These are phyloP conservation scores for Erigeron canadensis DNA, from an alignment of 129 eudicot genomes.

Conservation along the genomic window DNA sequence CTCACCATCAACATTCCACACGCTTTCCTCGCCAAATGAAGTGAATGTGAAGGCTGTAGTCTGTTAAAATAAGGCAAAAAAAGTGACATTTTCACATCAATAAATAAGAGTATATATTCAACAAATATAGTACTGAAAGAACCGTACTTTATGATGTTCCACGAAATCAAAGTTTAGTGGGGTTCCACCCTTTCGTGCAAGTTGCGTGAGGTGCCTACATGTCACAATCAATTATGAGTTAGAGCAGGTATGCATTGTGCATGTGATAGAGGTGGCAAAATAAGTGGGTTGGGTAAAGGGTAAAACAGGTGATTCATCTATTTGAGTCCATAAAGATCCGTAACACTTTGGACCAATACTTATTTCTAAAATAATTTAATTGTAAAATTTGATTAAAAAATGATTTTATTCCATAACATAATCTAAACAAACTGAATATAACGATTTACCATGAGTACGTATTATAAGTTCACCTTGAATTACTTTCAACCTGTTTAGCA, in stretches of 20 bases:
- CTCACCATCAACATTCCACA: conserved; percentile 99
- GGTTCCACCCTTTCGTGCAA: conserved; percentile 74
- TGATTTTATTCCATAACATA: too few species aligned
- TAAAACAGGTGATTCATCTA: too few species aligned
- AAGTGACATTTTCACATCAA: background rate
- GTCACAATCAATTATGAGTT: conserved; percentile 16
- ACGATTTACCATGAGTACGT: too few species aligned
- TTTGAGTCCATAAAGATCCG: too few species aligned
- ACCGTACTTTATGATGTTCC: conserved; percentile 83
- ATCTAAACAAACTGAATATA: too few species aligned
- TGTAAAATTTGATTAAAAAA: too few species aligned
- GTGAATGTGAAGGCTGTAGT: conserved; percentile 87
- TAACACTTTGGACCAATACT: too few species aligned
- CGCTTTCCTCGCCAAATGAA: conserved; percentile 69
- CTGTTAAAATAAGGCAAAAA: conserved; percentile 31
- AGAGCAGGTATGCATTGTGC: background rate
- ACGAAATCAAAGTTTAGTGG: conserved; percentile 84
- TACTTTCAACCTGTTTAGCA: too few species aligned
- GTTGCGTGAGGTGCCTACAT: conserved; percentile 81
- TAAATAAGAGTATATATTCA: background rate
- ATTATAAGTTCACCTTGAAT: too few species aligned
- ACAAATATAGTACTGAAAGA: background rate
- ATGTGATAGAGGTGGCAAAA: background rate
- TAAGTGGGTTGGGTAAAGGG: background rate
- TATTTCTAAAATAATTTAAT: too few species aligned